Base-by-base conservation (phyloP, 371 early-diverging fungal species). In the Synchytrium microbalum region DNA sequence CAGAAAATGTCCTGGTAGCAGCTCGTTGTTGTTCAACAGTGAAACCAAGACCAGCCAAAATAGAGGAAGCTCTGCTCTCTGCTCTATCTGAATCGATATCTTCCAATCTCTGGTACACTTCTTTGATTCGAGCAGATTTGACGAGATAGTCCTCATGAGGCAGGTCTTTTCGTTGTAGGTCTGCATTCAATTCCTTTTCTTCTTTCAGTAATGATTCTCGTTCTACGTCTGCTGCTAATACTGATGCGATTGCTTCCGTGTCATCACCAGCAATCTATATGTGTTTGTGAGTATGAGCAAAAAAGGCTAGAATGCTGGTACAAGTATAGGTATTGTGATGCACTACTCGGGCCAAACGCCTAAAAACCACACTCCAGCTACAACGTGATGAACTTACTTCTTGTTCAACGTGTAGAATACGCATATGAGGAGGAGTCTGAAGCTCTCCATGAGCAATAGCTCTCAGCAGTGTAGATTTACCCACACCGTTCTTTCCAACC, bases 401-500 rank as follows among this genome's bases (percentile, higher is more conserved):
- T 75, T 98, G 99, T 73, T 95, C 97, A 33, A 99, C 97, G 79
- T 96, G 92, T 62, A 97, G 80, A 65, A 98, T 75, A 26, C 74
- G 65, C 55, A 85, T 72, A 64, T 81, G 81, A 1, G 87, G 83
- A 32, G 98, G 93, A 16, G 93, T 88, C 28, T 80, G 79, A 64
- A 98, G 78, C 74, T 96, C 96, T 70, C 93, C 85, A 26, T 69
- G 63, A 24, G 95, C 91, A 67, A 99, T 89, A 31, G 92, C 91
- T 32, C 93, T 87, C 54, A 99, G 69, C 33, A 99, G 80, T 8
- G 99, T 99, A 13, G 97, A 95, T 80, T 99, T 99, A 70, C 93
- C 93, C 53, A 95, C 90, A 83, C 99, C 99, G 86, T 99, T 99
- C 68, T 91, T 88, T 66, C 99, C 99, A 19, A 98, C 90, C 19